Conservation (phyloP, 2,329 filamentous ascomycete species). For the Orbilia quercus region DNA sequence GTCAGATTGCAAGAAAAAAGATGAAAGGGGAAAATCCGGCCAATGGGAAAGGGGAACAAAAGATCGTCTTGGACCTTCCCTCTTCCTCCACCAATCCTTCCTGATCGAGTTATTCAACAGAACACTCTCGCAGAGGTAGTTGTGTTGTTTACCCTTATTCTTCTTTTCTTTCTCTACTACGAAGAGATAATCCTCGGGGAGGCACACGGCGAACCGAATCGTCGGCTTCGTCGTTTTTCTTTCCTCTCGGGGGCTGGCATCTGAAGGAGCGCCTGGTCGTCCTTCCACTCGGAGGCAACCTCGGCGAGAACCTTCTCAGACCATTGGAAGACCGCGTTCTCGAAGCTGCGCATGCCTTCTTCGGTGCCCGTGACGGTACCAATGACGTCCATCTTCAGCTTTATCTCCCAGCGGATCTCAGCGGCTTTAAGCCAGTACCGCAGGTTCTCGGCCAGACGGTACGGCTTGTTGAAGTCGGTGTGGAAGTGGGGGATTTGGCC, state of each 20-base stretch:
- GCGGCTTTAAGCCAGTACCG: slow-evolving; percentile 96
- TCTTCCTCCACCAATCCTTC: slow-evolving; percentile 20
- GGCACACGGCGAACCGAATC: slow-evolving; percentile 41
- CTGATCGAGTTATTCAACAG: no score
- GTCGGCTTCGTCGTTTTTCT: slow-evolving; percentile 57
- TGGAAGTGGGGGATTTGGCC: slow-evolving; percentile 90
- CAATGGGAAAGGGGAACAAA: slow-evolving; percentile 10
- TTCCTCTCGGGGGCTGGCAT: slow-evolving; percentile 62
- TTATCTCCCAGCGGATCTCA: slow-evolving; percentile 90
- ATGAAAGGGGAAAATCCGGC: slow-evolving; percentile 5
- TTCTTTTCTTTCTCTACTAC: slow-evolving; percentile 2
- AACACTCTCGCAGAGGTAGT: slow-evolving; percentile 26
- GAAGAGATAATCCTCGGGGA: slow-evolving; percentile 26
- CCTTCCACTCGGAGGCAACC: slow-evolving; percentile 77
- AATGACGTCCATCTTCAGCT: slow-evolving; percentile 84
- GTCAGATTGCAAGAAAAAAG: slow-evolving; percentile 32
- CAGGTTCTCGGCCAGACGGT: slow-evolving; percentile 91
- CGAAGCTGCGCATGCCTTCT: slow-evolving; percentile 82
- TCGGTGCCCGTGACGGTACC: slow-evolving; percentile 80
- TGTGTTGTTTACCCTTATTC: slow-evolving; percentile 26
- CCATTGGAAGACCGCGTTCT: slow-evolving; percentile 85
- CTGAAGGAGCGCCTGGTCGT: slow-evolving; percentile 64
- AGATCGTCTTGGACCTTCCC: slow-evolving; percentile 22
- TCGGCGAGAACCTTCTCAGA: slow-evolving; percentile 84
- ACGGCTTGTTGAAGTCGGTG: slow-evolving; percentile 92